Conservation (phyloP, 2,329 filamentous ascomycete genomes). For the Madurella fahalii region DNA sequence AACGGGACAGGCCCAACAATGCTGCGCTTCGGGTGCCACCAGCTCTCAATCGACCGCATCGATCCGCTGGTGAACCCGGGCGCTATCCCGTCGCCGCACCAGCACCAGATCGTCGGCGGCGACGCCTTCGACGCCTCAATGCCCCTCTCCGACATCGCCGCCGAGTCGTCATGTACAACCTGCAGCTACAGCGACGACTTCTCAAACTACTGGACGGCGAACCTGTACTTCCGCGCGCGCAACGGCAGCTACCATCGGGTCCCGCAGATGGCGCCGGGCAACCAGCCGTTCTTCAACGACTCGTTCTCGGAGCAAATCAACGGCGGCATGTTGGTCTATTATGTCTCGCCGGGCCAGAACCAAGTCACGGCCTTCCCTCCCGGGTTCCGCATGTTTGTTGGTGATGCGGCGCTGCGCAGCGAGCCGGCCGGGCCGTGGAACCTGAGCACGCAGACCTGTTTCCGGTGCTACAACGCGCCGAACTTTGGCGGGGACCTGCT, state of each 20-base stretch:
- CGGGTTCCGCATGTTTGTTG: slow-evolving; percentile 46
- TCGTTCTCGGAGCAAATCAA: slow-evolving; percentile 36
- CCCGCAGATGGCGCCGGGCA: slow-evolving; percentile 29
- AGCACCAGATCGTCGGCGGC: slow-evolving; percentile 54
- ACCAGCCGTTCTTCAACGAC: slow-evolving; percentile 36
- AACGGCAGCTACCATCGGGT: slow-evolving; percentile 32
- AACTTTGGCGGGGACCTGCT: slow-evolving; percentile 41
- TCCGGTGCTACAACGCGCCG: slow-evolving; percentile 40
- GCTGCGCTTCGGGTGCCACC: slow-evolving; percentile 34
- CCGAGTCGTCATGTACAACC: slow-evolving; percentile 38
- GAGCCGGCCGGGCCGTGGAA: slow-evolving; percentile 21
- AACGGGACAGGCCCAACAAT: slow-evolving; percentile 14
- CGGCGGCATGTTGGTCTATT: slow-evolving; percentile 42
- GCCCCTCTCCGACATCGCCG: slow-evolving; percentile 31
- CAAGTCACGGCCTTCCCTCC: slow-evolving; percentile 42
- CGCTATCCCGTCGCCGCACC: slow-evolving; percentile 46
- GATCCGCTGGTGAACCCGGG: slow-evolving; percentile 39
- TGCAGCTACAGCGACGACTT: slow-evolving; percentile 35
- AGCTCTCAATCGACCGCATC: slow-evolving; percentile 44
- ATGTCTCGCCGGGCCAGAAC: slow-evolving; percentile 37
- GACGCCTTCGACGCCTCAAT: slow-evolving; percentile 42
- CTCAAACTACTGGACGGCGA: slow-evolving; percentile 31
- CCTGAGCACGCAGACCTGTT: slow-evolving; percentile 35
- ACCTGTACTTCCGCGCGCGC: slow-evolving; percentile 31
- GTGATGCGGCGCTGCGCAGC: slow-evolving; percentile 34